Percentiles rank a stretch among this genome's conserved stretches.
Conservation (phyloP, 148 eudicot species). For the Rhododendron williamsianum region DNA sequence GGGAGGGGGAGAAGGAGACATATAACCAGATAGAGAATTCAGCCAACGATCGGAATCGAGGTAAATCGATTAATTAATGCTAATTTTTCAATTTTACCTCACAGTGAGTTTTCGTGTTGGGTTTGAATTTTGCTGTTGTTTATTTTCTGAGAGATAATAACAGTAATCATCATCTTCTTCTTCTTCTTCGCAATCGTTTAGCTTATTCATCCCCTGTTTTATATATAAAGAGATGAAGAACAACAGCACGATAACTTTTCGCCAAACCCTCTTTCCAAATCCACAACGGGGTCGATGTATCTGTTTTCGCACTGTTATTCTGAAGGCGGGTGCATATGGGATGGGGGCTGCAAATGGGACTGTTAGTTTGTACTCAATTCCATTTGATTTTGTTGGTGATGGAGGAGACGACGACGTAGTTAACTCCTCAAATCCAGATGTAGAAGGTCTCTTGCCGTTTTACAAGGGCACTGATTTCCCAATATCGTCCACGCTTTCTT, state of each 20-base stretch:
- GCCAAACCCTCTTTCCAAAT: neutral
- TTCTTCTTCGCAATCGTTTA: too few relatives aligned
- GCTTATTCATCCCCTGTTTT: too few relatives aligned
- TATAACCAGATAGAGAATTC: too few relatives aligned
- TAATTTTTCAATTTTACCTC: neutral
- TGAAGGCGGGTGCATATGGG: too few relatives aligned
- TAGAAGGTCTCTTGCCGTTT: neutral
- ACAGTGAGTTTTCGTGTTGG: too few relatives aligned
- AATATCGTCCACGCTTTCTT: neutral
- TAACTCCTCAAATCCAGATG: neutral
- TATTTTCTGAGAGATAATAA: neutral
- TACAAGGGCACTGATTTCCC: neutral
- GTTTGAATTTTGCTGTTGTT: neutral
- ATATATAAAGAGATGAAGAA: neutral
- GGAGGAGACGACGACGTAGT: neutral
- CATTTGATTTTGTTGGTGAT: neutral
- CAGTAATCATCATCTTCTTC: too few relatives aligned
- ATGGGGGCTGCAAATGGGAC: too few relatives aligned
- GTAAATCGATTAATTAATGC: too few relatives aligned
- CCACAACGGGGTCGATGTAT: neutral
- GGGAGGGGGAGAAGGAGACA: too few relatives aligned
- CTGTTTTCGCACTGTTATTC: neutral
- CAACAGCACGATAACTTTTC: neutral
- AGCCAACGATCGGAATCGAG: too few relatives aligned
- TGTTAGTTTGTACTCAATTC: neutral